Evolutionary conservation across 2,329 filamentous ascomycete species (phyloP), one percentile per base, ranked within the genome.

Genomic region (Arthrobotrys sinensis): DNA sequence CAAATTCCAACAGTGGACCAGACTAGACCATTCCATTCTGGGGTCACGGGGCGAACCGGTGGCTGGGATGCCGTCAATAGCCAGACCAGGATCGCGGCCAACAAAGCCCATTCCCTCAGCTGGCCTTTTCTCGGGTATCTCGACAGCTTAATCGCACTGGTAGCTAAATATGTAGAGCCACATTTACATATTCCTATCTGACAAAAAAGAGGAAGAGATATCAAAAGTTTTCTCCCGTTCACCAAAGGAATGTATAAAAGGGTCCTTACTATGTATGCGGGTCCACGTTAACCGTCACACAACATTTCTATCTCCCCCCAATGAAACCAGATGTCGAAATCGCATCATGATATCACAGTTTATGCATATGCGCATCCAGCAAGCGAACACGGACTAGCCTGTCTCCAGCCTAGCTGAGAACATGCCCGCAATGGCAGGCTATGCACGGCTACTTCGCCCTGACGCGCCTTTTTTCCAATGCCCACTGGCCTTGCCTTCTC

Each of bases 61-160:
- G 52, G 52, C 28, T 55, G 52, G 52, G 52, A 55, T 55, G 52
- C 52, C 52, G 52, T 19, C n/a, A 28, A 38, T 55, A 55, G 32
- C 52, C 52, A 55, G 28, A 55, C 52, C 32, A 38, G 32, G 52
- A 21, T 57, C 16, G 7, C 12, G 12, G 43, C 43, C 43, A 45
- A 45, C 11, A 57, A 8, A 57, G 32, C 32, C n/a, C 6, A 3
- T 38, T 38, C 24, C 21, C 34, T 32, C 50, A 53, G 28, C 11
- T 53, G n/a, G 11, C 5, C 19, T 28, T 52, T 48, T 10, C 45
- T 10, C 19, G 14, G 2, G 48, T 32, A 52, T 52, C 24, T 52
- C 24, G 48, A 32, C 32, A 16, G 11, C 45, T 16, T 6, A 28
- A 12, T 4, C 8, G 4, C 8, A 48, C 3, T n/a, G n/a, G 2